Evolutionary conservation across 306 rosid species (phyloP).

Genomic region (Clitoria ternatea): DNA sequence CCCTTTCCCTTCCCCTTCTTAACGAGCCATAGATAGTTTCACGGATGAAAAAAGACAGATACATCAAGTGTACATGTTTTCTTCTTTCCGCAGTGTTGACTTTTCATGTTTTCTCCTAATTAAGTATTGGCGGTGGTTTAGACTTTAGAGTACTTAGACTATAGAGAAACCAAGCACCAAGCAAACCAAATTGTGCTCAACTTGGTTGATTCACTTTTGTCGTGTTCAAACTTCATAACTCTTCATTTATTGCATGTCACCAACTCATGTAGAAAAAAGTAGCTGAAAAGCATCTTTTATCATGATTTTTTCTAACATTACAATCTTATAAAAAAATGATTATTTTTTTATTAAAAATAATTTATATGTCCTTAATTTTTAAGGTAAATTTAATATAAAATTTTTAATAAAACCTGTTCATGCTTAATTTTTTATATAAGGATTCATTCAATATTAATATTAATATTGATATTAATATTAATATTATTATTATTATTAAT

Average conservation of each 20-base stretch:
- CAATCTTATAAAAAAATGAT: no score
- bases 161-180: slow-evolving; percentile 3
- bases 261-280: slow-evolving; percentile 1
- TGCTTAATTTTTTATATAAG: no score
- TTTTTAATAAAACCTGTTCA: no score
- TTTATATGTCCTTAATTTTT: no score
- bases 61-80: slow-evolving; percentile 21
- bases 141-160: neutral
- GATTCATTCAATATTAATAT: no score
- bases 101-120: neutral
- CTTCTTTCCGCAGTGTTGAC: slow-evolving; percentile 34
- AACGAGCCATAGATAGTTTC: slow-evolving; percentile 1
- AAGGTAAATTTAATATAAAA: no score
- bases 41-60: slow-evolving; percentile 9
- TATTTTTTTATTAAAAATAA: no score
- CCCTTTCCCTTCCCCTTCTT: neutral
- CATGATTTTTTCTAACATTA: no score
- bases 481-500: neutral
- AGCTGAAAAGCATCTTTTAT: neutral
- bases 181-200: neutral
- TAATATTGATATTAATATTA: no score
- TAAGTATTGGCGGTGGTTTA: slow-evolving; percentile 20
- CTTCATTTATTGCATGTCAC: slow-evolving; percentile 1
- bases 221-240: neutral
- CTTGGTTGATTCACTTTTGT: slow-evolving; percentile 4